Base-by-base conservation (phyloP, 1,139 yeast species). In the Groenewaldozyma auringiensis region DNA sequence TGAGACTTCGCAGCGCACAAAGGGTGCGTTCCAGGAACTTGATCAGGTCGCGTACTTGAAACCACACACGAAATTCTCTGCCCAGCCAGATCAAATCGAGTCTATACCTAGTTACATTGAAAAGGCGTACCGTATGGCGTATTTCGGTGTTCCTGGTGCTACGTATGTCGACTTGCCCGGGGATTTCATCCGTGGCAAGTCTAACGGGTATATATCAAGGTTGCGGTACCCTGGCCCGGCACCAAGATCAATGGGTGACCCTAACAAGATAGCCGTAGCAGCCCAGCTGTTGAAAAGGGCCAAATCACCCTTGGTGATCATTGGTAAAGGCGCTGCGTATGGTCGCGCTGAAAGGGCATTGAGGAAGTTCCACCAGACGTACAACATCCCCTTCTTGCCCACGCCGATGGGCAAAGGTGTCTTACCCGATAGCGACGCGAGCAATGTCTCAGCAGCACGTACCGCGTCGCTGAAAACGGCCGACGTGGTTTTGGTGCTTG, bases 361-460 rank as follows among this genome's bases (percentile, higher is more conserved):
- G 8, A 60, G 74, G 2, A 40, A 53, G 1, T 67, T 80, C 42
- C 68, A 78, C 18, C 47, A 58, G 4, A 35, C 46, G 1, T 72
- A 75, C 40, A 56, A 65, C 13, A 47, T 79, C 1, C 76, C 82
- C 1, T 80, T 80, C 52, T 56, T 80, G 43, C 83, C 86, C 11
- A 79, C 86, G 0, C 85, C 86, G 2, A 80, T 80, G 86, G 86
- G 83, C 1, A 80, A 80, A 59, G 86, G 86, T n/a, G 76, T 80
- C 0, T 61, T 80, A 1, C 68, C 76, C 0, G 86, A 80, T 54
- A 55, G 62, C 3, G 64, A 67, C 41, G 58, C 56, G 0, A 56
- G 69, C 37, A 80, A 79, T 53, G 70, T 76, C 14, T 72, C 81
- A 0, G 76, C 83, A 1, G 82, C 82, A 2, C 66, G 86, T 47